Conservation (phyloP, 352 stramenopile species). For the Globisporangium camurandrum region DNA sequence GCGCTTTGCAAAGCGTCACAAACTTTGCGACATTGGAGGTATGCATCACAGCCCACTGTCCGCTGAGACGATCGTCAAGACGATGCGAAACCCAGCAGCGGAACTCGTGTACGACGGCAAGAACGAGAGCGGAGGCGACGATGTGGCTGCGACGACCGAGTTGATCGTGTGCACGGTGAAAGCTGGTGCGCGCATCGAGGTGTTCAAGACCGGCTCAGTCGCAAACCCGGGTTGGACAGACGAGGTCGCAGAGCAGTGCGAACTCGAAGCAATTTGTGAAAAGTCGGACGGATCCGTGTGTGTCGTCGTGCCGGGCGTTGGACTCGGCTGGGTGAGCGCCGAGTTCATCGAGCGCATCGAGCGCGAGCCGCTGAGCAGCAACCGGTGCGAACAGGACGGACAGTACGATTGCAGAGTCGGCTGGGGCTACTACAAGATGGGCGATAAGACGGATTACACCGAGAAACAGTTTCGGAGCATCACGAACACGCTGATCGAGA, state of each 20-base stretch:
- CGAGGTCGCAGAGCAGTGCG: not conserved
- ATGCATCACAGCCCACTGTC: not conserved
- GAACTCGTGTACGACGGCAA: not conserved
- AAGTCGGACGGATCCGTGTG: not conserved
- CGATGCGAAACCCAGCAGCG: not conserved
- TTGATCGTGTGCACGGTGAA: constrained; percentile 2
- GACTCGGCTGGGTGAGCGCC: not conserved
- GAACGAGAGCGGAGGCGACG: not conserved
- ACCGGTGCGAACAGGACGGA: not conserved
- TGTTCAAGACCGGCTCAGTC: not conserved
- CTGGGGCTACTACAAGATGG: not conserved
- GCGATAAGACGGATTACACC: not conserved
- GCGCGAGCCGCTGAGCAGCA: not conserved
- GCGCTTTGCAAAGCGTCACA: constrained; percentile 3
- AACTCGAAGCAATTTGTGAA: constrained; percentile 13
- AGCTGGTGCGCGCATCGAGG: not conserved
- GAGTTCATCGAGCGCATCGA: not conserved
- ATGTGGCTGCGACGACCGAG: not conserved
- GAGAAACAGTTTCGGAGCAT: not conserved
- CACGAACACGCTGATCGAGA: not conserved
- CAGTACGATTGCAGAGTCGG: not conserved
- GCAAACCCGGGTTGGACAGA: not conserved
- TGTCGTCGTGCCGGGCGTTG: not conserved
- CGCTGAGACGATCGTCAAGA: not conserved
- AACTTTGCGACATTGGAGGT: constrained; percentile 1